Evolutionary conservation across 2,329 filamentous ascomycete species (phyloP).

Genomic region (Botryotinia calthae): DNA sequence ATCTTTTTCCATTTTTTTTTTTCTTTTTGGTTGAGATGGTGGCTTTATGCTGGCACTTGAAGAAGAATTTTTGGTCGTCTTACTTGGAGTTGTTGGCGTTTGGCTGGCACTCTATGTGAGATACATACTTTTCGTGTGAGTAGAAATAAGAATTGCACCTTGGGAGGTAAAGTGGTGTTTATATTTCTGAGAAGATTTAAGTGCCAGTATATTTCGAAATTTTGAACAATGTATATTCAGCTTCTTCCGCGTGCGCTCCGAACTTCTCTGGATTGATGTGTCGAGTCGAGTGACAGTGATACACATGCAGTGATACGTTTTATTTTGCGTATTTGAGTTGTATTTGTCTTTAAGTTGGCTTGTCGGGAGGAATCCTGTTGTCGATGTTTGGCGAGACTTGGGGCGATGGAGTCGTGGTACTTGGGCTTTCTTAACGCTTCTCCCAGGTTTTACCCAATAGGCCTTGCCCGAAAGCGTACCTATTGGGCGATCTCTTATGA

Average conservation of each 20-base stretch:
- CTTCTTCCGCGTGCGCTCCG: background rate
- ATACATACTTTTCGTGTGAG: background rate
- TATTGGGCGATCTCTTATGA: background rate
- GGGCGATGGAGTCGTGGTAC: background rate
- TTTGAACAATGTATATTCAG: background rate
- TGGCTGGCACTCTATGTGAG: background rate
- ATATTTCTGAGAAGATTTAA: background rate
- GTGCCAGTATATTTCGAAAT: background rate
- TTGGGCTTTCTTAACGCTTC: background rate
- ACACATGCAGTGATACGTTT: background rate
- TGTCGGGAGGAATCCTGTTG: background rate
- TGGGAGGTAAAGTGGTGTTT: background rate
- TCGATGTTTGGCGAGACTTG: background rate
- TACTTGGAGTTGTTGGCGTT: no score
- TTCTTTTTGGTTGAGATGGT: background rate
- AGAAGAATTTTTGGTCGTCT: background rate
- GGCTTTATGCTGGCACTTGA: background rate
- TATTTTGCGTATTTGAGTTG: background rate
- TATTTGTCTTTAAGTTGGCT: background rate
- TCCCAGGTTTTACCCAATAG: background rate
- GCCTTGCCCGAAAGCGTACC: background rate
- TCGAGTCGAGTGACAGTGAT: background rate
- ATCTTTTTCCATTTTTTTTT: background rate
- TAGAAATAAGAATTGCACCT: background rate
- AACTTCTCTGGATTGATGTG: background rate